A percentile compares a stretch with the other conserved stretches of the same genome.
Conservation (phyloP, 768 basidiomycete genomes). For the Dioszegia hungarica region DNA sequence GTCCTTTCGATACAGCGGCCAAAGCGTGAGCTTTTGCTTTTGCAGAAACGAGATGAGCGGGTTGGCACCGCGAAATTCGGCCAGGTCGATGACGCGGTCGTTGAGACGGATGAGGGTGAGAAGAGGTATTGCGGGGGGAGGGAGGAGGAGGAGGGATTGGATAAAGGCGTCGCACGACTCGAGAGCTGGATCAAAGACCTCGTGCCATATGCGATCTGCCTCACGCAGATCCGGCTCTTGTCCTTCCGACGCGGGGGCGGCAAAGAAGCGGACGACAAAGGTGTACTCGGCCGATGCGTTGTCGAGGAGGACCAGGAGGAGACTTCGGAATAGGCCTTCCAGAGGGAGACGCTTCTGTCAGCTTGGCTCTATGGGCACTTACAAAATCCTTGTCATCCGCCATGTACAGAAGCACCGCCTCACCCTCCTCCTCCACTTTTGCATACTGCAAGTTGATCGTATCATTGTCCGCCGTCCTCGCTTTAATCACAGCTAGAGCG, state of each 20-base stretch:
- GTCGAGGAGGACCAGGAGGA: slow-evolving; percentile 86
- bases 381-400: slow-evolving; percentile 85
- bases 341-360: slow-evolving; percentile 65
- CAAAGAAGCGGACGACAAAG: slow-evolving; percentile 81
- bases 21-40: slow-evolving; percentile 74
- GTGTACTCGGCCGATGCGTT: slow-evolving; percentile 89
- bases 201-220: slow-evolving; percentile 68
- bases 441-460: slow-evolving; percentile 64
- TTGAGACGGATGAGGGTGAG: slow-evolving; percentile 88
- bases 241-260: slow-evolving; percentile 38
- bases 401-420: slow-evolving; percentile 76
- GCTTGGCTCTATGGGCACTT: slow-evolving; percentile 40
- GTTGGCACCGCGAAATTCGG: slow-evolving; percentile 69
- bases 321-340: slow-evolving; percentile 78
- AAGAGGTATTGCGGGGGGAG: slow-evolving; percentile 69
- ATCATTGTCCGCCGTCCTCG: slow-evolving; percentile 60
- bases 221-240: slow-evolving; percentile 14
- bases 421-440: slow-evolving; percentile 57
- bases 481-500: slow-evolving; percentile 70
- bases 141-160: slow-evolving; percentile 63
- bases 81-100: slow-evolving; percentile 69
- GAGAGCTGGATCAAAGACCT: slow-evolving; percentile 83
- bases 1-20: slow-evolving; percentile 87
- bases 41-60: slow-evolving; percentile 80
- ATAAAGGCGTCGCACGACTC: slow-evolving; percentile 79